Evolutionary conservation across 345 rosid species (phyloP).

Genomic region (Bruguiera parviflora): DNA sequence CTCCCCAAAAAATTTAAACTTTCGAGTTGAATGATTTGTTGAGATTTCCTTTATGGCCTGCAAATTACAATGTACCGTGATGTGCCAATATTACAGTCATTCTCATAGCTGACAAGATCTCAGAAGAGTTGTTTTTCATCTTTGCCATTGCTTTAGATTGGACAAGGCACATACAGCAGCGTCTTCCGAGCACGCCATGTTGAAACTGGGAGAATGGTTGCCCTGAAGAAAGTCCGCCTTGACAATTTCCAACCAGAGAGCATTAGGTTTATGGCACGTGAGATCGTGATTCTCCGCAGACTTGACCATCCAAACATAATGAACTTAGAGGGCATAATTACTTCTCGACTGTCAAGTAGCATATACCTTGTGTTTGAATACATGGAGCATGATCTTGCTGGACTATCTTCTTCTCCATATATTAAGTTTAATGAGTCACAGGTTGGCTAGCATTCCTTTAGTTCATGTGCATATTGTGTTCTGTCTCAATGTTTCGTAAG

Average conservation of each 20-base stretch:
- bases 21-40: no score
- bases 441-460: slow-evolving; percentile 29
- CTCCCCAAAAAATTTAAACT: no score
- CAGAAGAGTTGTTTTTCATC: no score
- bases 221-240: slow-evolving; percentile 72
- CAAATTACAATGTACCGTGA: no score
- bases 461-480: background rate
- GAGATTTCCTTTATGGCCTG: no score
- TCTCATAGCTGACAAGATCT: no score
- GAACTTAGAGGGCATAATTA: slow-evolving; percentile 65
- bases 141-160: slow-evolving; percentile 41
- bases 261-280: slow-evolving; percentile 78
- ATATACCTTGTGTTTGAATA: slow-evolving; percentile 77
- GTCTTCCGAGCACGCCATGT: slow-evolving; percentile 75
- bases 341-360: slow-evolving; percentile 55
- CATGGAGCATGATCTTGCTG: slow-evolving; percentile 86
- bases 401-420: slow-evolving; percentile 51
- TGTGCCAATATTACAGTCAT: no score
- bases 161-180: slow-evolving; percentile 88
- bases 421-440: slow-evolving; percentile 60
- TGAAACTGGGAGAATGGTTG: slow-evolving; percentile 61
- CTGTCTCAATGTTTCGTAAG: background rate
- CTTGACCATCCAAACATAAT: slow-evolving; percentile 76
- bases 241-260: slow-evolving; percentile 72
- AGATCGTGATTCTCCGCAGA: slow-evolving; percentile 65